Base-by-base conservation (phyloP, 2,329 filamentous ascomycete genomes). In the Colletotrichum theobromicola region DNA sequence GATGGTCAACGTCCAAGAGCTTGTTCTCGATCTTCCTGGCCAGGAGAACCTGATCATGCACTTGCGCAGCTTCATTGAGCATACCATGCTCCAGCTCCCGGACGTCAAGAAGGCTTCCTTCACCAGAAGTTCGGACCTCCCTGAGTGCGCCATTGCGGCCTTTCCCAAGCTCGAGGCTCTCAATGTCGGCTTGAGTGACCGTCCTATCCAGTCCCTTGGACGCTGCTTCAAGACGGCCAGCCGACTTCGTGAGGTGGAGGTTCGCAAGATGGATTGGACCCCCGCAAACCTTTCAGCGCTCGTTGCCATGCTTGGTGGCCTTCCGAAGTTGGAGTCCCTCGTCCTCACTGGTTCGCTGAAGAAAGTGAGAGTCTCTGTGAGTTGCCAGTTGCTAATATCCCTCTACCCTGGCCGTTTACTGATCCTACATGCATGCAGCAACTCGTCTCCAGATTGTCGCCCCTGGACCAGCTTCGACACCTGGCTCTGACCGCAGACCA, bases 391-490 rank as follows among this genome's bases (percentile, higher is more conserved):
- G 42, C 12, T n/a, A 50, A 50, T 50, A n/a, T 21, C 0, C 42
- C 2, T 50, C 21, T 21, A 50, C 1, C 13, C n/a, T 21, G 42
- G 42, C 1, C 10, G 2, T 2, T 50, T 7, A 50, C 42, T 50
- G 10, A 50, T 50, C 0, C 1, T 50, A 0, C 2, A 10, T 50
- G 2, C 1, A 21, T 4, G 0, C 6, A 50, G 42, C n/a, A 50
- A 1, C 42, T 50, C 42, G 42, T 50, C 10, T 57, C 53, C 13
- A 0, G 26, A 0, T 28, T 57, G 0, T 57, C 53, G 0, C 21
- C 21, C 0, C 8, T 57, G 7, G 26, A 57, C 21, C 21, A 26
- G 0, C 53, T 57, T 0, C 15, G 53, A 5, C 53, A 57, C 53
- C 0, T 57, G 0, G 28, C 53, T 2, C 3, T 61, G 1, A 61